Evolutionary conservation across 2,329 filamentous ascomycete genomes (phyloP), one percentile per base, ranked within the genome.

Genomic region (Arthrobotrys entomopaga): DNA sequence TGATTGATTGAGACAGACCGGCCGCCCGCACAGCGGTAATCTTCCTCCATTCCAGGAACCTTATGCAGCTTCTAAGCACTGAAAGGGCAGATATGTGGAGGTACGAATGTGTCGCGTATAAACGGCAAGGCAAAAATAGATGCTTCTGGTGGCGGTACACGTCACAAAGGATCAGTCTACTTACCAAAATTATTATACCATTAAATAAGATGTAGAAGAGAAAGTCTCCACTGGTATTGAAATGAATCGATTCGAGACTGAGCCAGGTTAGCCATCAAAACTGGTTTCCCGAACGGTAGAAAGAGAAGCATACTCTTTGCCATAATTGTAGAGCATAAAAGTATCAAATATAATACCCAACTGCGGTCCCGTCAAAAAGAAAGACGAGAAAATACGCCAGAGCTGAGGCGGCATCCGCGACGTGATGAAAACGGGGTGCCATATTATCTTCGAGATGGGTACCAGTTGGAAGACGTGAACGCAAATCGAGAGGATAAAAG

Each of bases 51-150:
- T 74, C 70, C 70, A 74, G 70, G 70, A 74, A 74, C 70, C 70
- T 67, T 74, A 63, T 74, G 63, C 70, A 74, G 70, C 70, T 74
- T 74, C 70, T 74, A 74, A 74, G 70, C 70, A 74, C 70, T 74
- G 70, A 67, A 74, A 67, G 70, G 70, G 70, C 70, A 74, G 70
- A 74, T 74, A 67, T 74, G 69, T 74, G 70, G 70, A 74, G 70
- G 70, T 74, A 26, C 34, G 60, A n/a, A 13, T n/a, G 16, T 5
- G 34, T 50, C 8, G 40, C 24, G 24, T 26, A 43, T 20, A n/a
- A 43, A 24, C 4, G 20, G 16, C 13, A 16, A 7, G 26, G 29
- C 2, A n/a, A 15, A 7, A 46, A 46, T 46, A 19, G 42, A 5
- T 5, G 11, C 7, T 22, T 34, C 29, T 34, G 29, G 10, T 10